These are phyloP conservation scores for Talaromyces sp. DNA, from an alignment of 2,329 filamentous ascomycete genomes.

Conservation along the genomic window DNA sequence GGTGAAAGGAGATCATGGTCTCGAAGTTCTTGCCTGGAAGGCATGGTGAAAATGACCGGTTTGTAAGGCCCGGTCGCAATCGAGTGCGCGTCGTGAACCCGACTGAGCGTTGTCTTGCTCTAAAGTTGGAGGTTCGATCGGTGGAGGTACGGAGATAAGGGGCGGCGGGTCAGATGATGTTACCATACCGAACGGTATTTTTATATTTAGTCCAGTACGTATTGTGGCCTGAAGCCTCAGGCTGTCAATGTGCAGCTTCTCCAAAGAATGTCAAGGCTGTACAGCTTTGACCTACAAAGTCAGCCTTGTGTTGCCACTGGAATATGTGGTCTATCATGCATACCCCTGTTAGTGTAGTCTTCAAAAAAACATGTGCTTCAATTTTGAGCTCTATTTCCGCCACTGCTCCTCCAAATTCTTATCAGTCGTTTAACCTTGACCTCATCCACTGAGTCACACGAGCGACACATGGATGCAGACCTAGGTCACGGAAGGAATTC, in stretches of 20 bases:
- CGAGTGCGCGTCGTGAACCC: not conserved
- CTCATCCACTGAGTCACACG: too few relatives aligned
- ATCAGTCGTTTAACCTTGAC: too few relatives aligned
- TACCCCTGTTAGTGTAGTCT: too few relatives aligned
- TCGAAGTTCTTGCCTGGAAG: slow-evolving; percentile 22
- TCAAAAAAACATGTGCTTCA: too few relatives aligned
- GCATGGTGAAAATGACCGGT: slow-evolving; percentile 16
- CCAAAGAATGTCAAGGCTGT: too few relatives aligned
- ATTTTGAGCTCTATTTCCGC: too few relatives aligned
- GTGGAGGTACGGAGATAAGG: slow-evolving; percentile 4
- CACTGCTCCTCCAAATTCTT: too few relatives aligned
- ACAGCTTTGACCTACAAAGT: not conserved
- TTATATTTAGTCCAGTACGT: too few relatives aligned
- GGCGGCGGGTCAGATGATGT: not conserved
- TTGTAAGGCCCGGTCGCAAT: not conserved
- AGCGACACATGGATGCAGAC: too few relatives aligned
- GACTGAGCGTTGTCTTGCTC: not conserved
- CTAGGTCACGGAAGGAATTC: not conserved
- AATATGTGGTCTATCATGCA: too few relatives aligned
- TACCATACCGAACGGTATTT: slow-evolving; percentile 11
- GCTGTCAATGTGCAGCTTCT: not conserved
- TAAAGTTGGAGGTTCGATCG: not conserved
- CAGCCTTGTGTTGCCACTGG: not conserved
- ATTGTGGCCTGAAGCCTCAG: not conserved
- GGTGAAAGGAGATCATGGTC: slow-evolving; percentile 59